A percentile compares a stretch with the other conserved stretches of the same genome.
These are phyloP conservation scores for Fragaria ananassa DNA, from an alignment of 306 rosid genomes.

Conservation along the genomic window DNA sequence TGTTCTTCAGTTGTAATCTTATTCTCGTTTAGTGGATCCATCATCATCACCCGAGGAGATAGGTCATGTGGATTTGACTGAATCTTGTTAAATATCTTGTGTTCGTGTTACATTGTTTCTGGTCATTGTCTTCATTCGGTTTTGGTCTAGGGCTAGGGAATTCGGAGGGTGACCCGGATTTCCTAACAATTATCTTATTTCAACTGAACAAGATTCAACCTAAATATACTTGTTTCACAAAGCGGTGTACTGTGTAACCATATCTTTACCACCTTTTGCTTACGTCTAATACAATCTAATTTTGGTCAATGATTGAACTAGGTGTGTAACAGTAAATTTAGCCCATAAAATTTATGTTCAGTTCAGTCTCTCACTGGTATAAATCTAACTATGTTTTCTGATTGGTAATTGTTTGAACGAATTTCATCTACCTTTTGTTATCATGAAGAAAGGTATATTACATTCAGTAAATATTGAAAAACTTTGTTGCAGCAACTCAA, in stretches of 20 bases:
- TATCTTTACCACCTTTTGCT: neutral
- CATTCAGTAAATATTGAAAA: neutral
- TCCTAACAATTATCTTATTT: neutral
- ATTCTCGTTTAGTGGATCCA: no score
- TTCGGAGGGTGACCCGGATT: no score
- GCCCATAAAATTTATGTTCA: neutral
- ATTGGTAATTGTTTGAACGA: neutral
- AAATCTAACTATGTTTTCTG: neutral
- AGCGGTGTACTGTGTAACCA: neutral
- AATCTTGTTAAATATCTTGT: no score
- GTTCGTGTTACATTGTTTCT: no score
- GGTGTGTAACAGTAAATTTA: neutral
- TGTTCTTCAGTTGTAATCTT: no score
- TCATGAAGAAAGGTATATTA: neutral
- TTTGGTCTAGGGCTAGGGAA: no score
- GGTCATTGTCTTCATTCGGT: no score
- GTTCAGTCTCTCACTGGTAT: neutral
- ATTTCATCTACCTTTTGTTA: neutral
- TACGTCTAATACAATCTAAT: neutral
- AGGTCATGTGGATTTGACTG: no score
- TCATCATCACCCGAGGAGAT: no score
- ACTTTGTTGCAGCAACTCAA: constrained; percentile 59
- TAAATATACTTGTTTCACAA: neutral
- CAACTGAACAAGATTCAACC: neutral
- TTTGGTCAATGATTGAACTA: neutral